Base-by-base conservation (phyloP, 352 stramenopile species). In the Phytophthora citricola region DNA sequence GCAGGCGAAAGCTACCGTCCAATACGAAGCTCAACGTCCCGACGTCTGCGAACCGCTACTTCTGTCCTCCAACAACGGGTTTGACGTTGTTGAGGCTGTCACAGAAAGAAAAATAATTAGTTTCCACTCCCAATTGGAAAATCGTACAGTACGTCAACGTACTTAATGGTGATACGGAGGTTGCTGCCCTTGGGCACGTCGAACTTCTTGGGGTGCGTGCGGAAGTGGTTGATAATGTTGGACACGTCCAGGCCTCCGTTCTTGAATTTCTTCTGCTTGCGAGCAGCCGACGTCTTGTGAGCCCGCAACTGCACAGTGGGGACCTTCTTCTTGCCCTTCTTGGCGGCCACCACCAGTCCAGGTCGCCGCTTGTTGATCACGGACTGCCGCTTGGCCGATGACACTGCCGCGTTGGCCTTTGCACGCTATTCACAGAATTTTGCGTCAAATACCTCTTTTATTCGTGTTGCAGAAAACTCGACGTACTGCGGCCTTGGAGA, bases 111-210 rank as follows among this genome's bases (percentile, higher is more conserved):
- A 4, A 62, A 4, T 32, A 44, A 34, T 72, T 24, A 71, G 59
- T 40, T 48, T 26, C 22, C 50, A 14, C 24, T 3, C 32, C 20
- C 14, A 41, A 10, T 60, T 5, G 31, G 22, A 10, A 11, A 44
- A 0, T 17, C 29, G 31, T 20, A 61, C 22, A 52, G 41, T 22
- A 9, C 1, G 20, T 5, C 24, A 10, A 82, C 83, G 27, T 75
- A 93, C 85, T 91, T 89, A 73, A 93, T 90, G 24, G 85, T 92
- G 63, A 93, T 90, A 52, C 83, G 78, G 24, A 93, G 74, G 64
- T 92, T 92, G 56, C 78, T 89, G 46, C 83, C 87, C 58, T 93
- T 87, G 31, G 87, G 87, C 22, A 95, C 67, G 48, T 88, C 70
- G 44, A 95, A 95, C 75, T 93, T 95, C 49, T 79, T 89, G 20